Evolutionary conservation across 305 asterid species (phyloP), one percentile per base, ranked within the genome.

Genomic region (Rubia occidens): DNA sequence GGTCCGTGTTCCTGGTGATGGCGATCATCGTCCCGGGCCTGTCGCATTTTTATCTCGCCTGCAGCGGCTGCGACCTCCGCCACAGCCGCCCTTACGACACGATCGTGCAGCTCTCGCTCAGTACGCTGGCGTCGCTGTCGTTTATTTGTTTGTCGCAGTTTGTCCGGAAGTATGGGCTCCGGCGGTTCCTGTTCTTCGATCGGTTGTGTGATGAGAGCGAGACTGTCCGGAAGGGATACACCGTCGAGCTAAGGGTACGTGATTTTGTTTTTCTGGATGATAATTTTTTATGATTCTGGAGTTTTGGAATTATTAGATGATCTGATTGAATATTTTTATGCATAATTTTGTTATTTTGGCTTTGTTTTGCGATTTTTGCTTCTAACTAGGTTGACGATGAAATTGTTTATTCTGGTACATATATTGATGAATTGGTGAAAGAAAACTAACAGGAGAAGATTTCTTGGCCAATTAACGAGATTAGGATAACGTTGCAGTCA

Each of bases 31-130:
- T 94, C 1, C 99, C 99, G 0, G 79, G 83, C 32, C 18, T 94
- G 20, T 94, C 97, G 17, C 99, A 94, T 68, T 91, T 86, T 71
- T 73, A 80, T 2, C 78, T 94, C 9, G 80, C 88, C n/a, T 94
- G 97, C 81, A 63, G 71, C 65, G 88, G 69, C 54, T 94, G 96
- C 73, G 98, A 94, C 73, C 79, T 75, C 77, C 80, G 71, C 70
- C 97, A 85, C 69, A 81, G 80, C 80, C 53, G 96, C 63, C 97
- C 97, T 6, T 91, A 87, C 70, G 96, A 91, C 70, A 53, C 80
- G 32, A 85, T 89, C 44, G 96, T 94, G n/a, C 97, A 94, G 86
- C 78, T 94, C 58, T 94, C 99, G 54, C 95, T 94, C 51, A 86
- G 86, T 78, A 80, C 85, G 64, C 77, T 87, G 67, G 93, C 99